A percentile compares a stretch with the other conserved stretches of the same genome.
Evolutionary conservation across 805 yeast species (phyloP).

Genomic region (Kodamaea nitidulidarum): DNA sequence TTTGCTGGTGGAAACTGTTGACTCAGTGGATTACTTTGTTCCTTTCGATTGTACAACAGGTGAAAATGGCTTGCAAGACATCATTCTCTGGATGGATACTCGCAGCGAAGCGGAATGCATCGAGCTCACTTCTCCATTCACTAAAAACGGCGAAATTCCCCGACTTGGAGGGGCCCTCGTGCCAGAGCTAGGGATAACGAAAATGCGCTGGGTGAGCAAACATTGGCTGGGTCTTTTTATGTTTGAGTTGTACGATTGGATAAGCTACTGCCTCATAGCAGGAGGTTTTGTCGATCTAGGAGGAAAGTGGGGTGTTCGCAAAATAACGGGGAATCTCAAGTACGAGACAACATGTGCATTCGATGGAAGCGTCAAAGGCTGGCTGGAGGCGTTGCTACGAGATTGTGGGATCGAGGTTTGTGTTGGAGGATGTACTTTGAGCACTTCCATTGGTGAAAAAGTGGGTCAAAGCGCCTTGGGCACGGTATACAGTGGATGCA

Average conservation of each 20-base stretch:
- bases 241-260: constrained; percentile 53
- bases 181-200: constrained; percentile 59
- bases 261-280: constrained; percentile 24
- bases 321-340: not conserved
- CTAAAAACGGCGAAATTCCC: constrained; percentile 15
- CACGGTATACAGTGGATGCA: constrained; percentile 43
- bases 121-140: constrained; percentile 28
- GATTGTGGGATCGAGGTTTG: constrained; percentile 18
- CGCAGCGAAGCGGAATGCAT: constrained; percentile 24
- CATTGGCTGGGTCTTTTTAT: constrained; percentile 25
- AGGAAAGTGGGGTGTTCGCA: constrained; percentile 1
- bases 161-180: constrained; percentile 39
- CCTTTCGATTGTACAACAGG: constrained; percentile 20
- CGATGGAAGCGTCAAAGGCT: constrained; percentile 59
- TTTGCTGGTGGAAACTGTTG: constrained; percentile 16
- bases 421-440: constrained; percentile 13
- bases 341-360: constrained; percentile 27
- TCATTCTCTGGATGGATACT: constrained; percentile 60
- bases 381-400: constrained; percentile 33
- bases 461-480: constrained; percentile 10
- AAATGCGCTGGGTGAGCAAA: constrained; percentile 38
- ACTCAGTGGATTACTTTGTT: constrained; percentile 22
- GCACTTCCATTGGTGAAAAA: constrained; percentile 15
- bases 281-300: constrained; percentile 16
- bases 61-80: constrained; percentile 25